Percentiles rank a stretch among this genome's conserved stretches.
These are phyloP conservation scores for Camellia granthamiana DNA, from an alignment of 148 eudicot species.

Conservation along the genomic window DNA sequence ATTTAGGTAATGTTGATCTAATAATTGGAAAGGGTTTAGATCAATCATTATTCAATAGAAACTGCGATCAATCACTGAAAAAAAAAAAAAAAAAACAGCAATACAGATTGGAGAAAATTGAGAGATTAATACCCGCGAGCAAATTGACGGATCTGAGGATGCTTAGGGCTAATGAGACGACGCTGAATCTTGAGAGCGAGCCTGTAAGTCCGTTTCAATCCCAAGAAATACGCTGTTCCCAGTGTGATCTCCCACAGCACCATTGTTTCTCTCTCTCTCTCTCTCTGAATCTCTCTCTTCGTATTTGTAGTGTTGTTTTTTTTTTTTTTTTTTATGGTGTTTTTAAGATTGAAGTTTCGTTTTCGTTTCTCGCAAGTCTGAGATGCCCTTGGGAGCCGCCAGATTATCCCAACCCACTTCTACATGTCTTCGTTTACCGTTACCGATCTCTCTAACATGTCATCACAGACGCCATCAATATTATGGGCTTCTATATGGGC, in stretches of 20 bases:
- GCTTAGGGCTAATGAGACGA: slow-evolving; percentile 47
- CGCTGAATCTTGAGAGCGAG: slow-evolving; percentile 76
- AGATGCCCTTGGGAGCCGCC: neutral
- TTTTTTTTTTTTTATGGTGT: neutral
- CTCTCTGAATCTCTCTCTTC: neutral
- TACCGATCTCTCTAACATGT: neutral
- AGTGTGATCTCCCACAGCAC: slow-evolving; percentile 90
- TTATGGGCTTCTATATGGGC: neutral
- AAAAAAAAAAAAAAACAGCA: too few relatives aligned
- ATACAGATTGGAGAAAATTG: neutral
- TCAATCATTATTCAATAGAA: too few relatives aligned
- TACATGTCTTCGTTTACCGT: neutral
- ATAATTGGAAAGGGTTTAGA: too few relatives aligned
- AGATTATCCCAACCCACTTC: neutral
- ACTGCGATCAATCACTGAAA: too few relatives aligned
- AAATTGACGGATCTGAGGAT: slow-evolving; percentile 61
- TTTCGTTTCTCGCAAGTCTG: neutral
- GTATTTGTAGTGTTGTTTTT: neutral
- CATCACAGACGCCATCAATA: neutral
- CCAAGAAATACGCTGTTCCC: slow-evolving; percentile 84
- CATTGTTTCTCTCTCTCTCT: slow-evolving; percentile 34
- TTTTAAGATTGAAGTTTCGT: neutral
- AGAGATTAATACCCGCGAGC: slow-evolving; percentile 43
- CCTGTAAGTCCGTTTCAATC: slow-evolving; percentile 67
- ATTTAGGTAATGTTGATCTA: too few relatives aligned